phyloP scores from a whole-genome alignment of 169 alveolate species.

The Amoebophrya sp. region DNA sequence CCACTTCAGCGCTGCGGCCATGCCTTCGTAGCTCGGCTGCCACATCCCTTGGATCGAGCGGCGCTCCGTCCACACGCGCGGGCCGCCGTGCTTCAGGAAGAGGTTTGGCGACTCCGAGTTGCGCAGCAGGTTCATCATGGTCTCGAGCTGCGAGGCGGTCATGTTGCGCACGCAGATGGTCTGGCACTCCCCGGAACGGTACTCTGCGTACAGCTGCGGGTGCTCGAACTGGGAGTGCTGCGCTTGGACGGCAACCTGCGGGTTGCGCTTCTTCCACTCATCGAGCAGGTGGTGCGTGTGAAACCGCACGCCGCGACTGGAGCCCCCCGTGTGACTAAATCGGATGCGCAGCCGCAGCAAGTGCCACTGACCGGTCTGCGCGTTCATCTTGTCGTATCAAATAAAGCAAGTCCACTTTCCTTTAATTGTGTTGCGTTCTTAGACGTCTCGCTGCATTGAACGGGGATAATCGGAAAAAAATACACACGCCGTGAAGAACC shows the following conservation, averaged over 20 bases:
- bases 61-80: neutral
- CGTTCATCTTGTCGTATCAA: no score
- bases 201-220: neutral
- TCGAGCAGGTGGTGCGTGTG: neutral
- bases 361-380: no score
- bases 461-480: no score
- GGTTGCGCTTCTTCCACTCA: neutral
- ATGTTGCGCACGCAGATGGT: neutral
- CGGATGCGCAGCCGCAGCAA: no score
- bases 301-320: neutral
- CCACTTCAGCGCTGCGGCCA: no score
- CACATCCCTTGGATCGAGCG: neutral
- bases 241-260: neutral
- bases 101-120: neutral
- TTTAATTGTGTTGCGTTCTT: no score
- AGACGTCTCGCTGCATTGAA: no score
- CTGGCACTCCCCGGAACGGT: neutral
- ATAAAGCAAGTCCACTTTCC: no score
- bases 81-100: neutral
- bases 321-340: neutral
- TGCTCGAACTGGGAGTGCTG: neutral
- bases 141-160: neutral
- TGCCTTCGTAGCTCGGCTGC: neutral
- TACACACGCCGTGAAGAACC: no score
- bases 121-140: neutral